Evolutionary conservation across 139 green algal species (phyloP).

Genomic region (Volvox africanus): DNA sequence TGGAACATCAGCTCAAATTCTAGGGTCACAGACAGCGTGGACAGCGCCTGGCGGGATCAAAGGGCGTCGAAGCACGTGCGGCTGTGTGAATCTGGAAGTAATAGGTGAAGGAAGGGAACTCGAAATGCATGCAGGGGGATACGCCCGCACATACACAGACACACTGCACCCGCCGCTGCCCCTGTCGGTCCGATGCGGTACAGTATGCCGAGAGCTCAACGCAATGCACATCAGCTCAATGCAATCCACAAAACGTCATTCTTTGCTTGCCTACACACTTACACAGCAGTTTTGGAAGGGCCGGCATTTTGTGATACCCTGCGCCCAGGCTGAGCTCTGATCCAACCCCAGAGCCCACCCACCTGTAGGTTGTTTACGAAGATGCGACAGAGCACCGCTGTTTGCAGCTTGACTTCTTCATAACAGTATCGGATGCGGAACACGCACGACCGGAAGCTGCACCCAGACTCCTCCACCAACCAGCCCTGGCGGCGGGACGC

Average conservation of each 20-base stretch:
- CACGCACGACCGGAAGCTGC: background rate
- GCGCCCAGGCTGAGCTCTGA: too few species aligned
- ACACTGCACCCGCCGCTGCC: too few species aligned
- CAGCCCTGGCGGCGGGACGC: constrained; percentile 5
- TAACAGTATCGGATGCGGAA: constrained; percentile 50
- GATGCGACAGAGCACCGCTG: background rate
- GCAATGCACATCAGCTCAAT: too few species aligned
- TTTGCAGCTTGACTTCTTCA: constrained; percentile 40
- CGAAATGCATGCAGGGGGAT: too few species aligned
- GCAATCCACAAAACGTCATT: too few species aligned
- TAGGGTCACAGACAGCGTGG: background rate
- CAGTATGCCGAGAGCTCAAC: too few species aligned
- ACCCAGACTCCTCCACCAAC: constrained; percentile 15
- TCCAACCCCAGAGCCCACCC: background rate
- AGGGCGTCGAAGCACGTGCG: background rate
- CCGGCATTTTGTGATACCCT: too few species aligned
- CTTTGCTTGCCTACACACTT: too few species aligned
- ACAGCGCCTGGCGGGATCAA: background rate
- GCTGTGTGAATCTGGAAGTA: background rate
- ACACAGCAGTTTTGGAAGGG: too few species aligned
- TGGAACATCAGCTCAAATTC: constrained; percentile 42
- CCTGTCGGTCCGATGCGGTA: too few species aligned
- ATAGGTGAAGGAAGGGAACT: too few species aligned
- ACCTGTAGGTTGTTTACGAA: constrained; percentile 27
- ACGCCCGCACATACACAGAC: too few species aligned